A percentile compares a stretch with the other conserved stretches of the same genome.
These are phyloP conservation scores for Ceratocystis cubensis DNA, from an alignment of 2,329 filamentous ascomycete species.

Conservation along the genomic window DNA sequence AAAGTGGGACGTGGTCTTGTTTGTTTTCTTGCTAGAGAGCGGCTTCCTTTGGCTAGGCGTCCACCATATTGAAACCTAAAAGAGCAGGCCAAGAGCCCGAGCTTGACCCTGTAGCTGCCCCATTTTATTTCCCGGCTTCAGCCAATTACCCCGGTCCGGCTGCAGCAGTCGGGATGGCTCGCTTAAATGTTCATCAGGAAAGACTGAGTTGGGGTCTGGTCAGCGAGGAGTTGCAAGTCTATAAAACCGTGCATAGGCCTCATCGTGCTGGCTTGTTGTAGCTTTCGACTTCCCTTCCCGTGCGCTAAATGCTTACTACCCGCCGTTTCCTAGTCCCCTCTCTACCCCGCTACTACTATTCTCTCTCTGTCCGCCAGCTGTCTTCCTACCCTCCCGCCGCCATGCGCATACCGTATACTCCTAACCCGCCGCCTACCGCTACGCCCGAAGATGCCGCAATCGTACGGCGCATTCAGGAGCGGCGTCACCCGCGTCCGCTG, in stretches of 20 bases:
- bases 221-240: background rate
- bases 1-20: background rate
- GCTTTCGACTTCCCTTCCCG: background rate
- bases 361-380: background rate
- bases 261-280: background rate
- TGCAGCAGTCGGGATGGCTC: background rate
- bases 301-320: background rate
- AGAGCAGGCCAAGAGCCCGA: background rate
- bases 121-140: background rate
- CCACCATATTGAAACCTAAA: background rate
- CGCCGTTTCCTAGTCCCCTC: background rate
- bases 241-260: background rate
- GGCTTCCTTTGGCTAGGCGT: background rate
- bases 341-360: conserved; percentile 9
- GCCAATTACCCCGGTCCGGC: background rate
- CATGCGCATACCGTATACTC: conserved; percentile 58
- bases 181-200: conserved; percentile 11
- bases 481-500: conserved; percentile 55
- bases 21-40: background rate
- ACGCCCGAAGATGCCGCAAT: conserved; percentile 41
- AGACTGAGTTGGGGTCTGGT: background rate
- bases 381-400: background rate
- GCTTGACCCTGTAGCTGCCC: background rate
- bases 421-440: conserved; percentile 37
- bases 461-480: conserved; percentile 49